Base-by-base conservation (phyloP, 441 rosid species). In the Pelargonium fulgidum region DNA sequence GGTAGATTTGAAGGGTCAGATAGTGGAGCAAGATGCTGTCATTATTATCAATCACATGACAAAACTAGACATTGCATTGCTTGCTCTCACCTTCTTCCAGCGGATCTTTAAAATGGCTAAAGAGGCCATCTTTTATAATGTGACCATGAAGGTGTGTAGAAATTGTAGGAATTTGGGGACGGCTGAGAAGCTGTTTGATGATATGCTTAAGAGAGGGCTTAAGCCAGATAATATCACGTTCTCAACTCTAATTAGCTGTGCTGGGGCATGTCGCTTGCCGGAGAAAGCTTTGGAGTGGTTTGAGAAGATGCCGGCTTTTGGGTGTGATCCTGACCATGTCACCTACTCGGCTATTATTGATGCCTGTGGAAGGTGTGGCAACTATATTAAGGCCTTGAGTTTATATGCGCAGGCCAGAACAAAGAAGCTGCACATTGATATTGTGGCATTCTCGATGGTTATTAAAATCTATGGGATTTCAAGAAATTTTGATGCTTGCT, bases 121-220 rank as follows among this genome's bases (percentile, higher is more conserved):
- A 13, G 56, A 48, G 16, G 56, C n/a, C 16, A 48, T 48, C n/a
- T 48, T 48, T 12, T 48, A 48, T 13, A 48, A 48, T 48, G 56
- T 48, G 56, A 48, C 56, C n/a, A 48, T 48, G 56, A 48, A 48
- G 56, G 56, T 48, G 56, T 48, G 56, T 48, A 48, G n/a, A 14
- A 48, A 48, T n/a, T 4, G 56, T 48, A 48, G 56, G 56, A 14
- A 48, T 7, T 48, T 48, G 56, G 56, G 56, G 3, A 48, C 16
- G 1, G 56, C 56, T 0, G 56, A 48, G 56, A 48, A 48, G 56
- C 14, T 48, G 56, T 48, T 48, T 48, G 56, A 48, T 48, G 56
- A 48, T 12, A 48, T 48, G 56, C 56, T 48, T 48, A 14, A 48
- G 17, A 48, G 56, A 48, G 56, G 71, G 16, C 16, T 48, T 48